Evolutionary conservation across 768 basidiomycete genomes (phyloP), one percentile per base, ranked within the genome.

Genomic region (Russula brevipes): DNA sequence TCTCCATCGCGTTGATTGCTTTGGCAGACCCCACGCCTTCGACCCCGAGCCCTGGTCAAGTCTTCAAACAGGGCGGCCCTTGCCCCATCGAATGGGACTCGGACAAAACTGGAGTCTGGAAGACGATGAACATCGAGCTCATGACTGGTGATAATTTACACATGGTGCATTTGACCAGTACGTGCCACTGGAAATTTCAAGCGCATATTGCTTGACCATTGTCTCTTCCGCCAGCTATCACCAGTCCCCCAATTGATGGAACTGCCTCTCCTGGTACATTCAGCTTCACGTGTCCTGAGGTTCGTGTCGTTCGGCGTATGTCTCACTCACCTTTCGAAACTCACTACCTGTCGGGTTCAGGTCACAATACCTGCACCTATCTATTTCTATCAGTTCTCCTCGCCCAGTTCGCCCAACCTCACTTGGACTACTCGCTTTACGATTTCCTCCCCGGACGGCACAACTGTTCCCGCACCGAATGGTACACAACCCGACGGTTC

Each of bases 351-450:
- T 19, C 61, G 30, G 47, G 31, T 46, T 46, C 57, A 88, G 85
- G 88, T 91, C 44, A 75, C 75, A 19, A 81, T 82, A 19, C 77
- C 87, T 72, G 78, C 89, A 2, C 70, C 83, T 42, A 84, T 91
- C 66, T 92, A 91, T 77, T 92, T 91, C 77, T 89, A 89, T 73
- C 88, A 91, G 69, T 91, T 88, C 78, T 77, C 81, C 16, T 73
- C 82, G 1, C 74, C 80, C 0, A 69, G 64, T 6, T 70, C 82
- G 0, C 1, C 73, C 42, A 70, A 76, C 70, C 72, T 76, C 41
- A 66, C 69, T 30, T 93, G 91, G 91, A 88, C 89, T 2, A 84
- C 82, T 16, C 87, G 91, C 30, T 92, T 91, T 78, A 76, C 86
- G 41, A 89, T 93, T 69, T 83, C 86, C 3, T 81, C 79, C 39